Base-by-base conservation (phyloP, 176 grass and related monocot genomes). In the Aegilops tauschii region DNA sequence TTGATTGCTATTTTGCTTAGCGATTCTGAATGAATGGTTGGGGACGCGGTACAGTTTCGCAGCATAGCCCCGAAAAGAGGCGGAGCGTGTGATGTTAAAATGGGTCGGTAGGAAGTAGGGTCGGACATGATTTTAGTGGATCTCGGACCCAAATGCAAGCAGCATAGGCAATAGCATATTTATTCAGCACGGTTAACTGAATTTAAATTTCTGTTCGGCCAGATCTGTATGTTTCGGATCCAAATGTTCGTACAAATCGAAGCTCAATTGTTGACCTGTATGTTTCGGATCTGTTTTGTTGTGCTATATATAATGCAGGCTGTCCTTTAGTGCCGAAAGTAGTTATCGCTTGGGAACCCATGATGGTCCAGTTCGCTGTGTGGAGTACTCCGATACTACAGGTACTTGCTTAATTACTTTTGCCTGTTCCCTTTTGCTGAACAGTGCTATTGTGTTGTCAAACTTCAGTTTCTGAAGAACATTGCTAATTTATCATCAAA, bases 321-420 rank as follows among this genome's bases (percentile, higher is more conserved):
- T 84, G 80, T 47, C 66, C 40, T 89, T 92, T 59, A 42, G 40
- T 85, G 82, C 88, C 81, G 80, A 74, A 17, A 88, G 65, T 70
- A 88, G 83, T 34, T 86, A 90, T 81, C 86, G 86, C 76, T 76
- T 95, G 86, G 93, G 88, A 80, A 80, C 63, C 16, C 90, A 92
- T 87, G 90, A 80, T 82, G 88, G 61, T 77, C 64, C 93, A 73
- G 90, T 92, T 73, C 37, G 75, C 23, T 95, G 88, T 80, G 82
- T 95, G 37, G 90, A 95, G 83, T 95, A 92, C 61, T 92, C 90
- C 61, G 36, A 86, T 73, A 58, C 83, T 67, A 58, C 83, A 84
- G 90, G 90, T 95, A 88, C 35, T 20, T 85, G 52, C 61, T 35
- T 36, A 90, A 45, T 25, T 79, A 29, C 70, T 49, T 28, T 45